phyloP scores from a whole-genome alignment of 2,329 filamentous ascomycete species.

The Beauveria bassiana region DNA sequence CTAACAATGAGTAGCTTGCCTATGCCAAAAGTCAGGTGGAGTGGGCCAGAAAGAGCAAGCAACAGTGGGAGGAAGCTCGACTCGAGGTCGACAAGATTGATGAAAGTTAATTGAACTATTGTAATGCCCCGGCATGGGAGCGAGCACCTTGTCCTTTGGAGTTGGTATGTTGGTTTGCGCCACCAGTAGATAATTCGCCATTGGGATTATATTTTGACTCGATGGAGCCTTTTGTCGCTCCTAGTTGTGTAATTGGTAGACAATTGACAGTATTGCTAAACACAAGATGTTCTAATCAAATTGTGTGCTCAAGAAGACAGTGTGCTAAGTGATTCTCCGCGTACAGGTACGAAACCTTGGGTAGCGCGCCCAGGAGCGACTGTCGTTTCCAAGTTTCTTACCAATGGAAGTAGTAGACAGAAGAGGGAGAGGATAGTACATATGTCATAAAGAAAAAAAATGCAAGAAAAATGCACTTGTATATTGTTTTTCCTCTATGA shows the following conservation, averaged over 20 bases:
- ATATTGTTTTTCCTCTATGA: too few species aligned
- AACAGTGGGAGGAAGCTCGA: constrained; percentile 87
- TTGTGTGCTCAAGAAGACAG: too few species aligned
- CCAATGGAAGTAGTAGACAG: too few species aligned
- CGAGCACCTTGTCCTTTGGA: constrained; percentile 3
- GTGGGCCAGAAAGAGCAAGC: constrained; percentile 84
- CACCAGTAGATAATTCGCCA: neutral
- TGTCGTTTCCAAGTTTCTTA: too few species aligned
- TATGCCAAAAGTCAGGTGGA: constrained; percentile 91
- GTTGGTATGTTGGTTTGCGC: neutral
- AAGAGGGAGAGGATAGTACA: too few species aligned
- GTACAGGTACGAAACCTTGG: too few species aligned
- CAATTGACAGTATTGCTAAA: neutral
- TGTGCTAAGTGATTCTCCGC: too few species aligned
- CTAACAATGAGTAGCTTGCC: constrained; percentile 55
- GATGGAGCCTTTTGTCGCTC: neutral
- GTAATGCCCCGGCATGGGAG: neutral
- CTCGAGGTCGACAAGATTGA: constrained; percentile 85
- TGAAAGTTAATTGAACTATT: constrained; percentile 33
- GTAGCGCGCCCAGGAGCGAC: too few species aligned
- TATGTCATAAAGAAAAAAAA: too few species aligned
- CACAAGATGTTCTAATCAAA: neutral
- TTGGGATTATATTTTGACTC: neutral
- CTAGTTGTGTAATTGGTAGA: constrained; percentile 1
- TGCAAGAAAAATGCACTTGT: too few species aligned